Base-by-base conservation (phyloP, 352 stramenopile genomes). In the Globisporangium takayamanum region DNA sequence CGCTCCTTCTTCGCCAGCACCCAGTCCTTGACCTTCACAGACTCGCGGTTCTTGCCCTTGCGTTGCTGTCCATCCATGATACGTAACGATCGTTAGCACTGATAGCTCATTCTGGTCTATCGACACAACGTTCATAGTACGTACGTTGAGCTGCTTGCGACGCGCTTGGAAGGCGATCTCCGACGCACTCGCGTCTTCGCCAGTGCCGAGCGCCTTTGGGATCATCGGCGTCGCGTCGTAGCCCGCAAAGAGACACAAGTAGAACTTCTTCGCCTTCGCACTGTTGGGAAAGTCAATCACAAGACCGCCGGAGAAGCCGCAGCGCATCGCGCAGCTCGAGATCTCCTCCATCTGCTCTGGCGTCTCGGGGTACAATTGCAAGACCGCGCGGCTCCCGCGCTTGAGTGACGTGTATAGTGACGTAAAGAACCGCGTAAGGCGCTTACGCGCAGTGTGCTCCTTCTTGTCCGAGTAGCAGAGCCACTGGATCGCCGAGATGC, bases 221-320 rank as follows among this genome's bases (percentile, higher is more conserved):
- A 97, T 71, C 49, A 86, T 82, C 62, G 85, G 79, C 25, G 76
- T 64, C 7, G 65, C 76, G 47, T 92, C 97, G 47, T 88, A 89
- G 53, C 96, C 89, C 53, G 98, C 96, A 69, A 99, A 99, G 36
- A 97, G 88, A 54, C 98, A 95, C 18, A 99, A 69, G 70, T 99
- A 99, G 76, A 99, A 98, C 71, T 99, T 99, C 81, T 99, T 99
- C 37, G 97, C 97, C 68, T 99, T 99, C 41, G 97, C 84, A 72
- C 78, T 98, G 74, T 99, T 99, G 8, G 97, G 97, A 73, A 98
- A 99, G 72, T 99, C 97, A 18, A 99, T 96, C 8, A 99, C 97
- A 33, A 99, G 81, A 65, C 97, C 97, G 41, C 97, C 94, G 0
- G 89, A 96, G 70, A 97, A 97, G 10, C 89, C 91, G 44, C 84